Evolutionary conservation across 495 filamentous ascomycete genomes (phyloP).

Genomic region (Penicillium mononematosum): DNA sequence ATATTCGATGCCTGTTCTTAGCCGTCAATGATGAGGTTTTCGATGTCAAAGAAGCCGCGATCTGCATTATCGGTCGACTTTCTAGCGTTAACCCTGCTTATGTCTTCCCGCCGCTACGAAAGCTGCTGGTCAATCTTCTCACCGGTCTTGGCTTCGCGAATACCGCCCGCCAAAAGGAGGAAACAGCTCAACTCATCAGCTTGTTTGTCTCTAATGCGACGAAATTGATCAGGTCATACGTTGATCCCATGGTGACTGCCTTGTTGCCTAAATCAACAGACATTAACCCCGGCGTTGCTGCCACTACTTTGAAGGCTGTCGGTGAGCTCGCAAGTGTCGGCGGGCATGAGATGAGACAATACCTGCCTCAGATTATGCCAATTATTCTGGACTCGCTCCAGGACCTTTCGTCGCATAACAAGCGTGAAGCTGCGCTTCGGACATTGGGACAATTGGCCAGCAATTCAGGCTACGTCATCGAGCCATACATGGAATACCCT

Average conservation of each 20-base stretch:
- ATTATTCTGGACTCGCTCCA: constrained; percentile 91
- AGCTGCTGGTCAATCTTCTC: constrained; percentile 90
- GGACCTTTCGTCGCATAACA: constrained; percentile 82
- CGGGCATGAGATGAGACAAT: constrained; percentile 82
- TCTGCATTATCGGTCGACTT: constrained; percentile 91
- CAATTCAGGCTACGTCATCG: constrained; percentile 95
- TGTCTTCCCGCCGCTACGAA: constrained; percentile 90
- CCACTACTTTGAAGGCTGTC: constrained; percentile 88
- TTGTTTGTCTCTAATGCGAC: constrained; percentile 88
- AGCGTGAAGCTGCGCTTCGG: constrained; percentile 85
- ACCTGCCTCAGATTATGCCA: constrained; percentile 87
- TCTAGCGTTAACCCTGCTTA: constrained; percentile 92
- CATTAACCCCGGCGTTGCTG: constrained; percentile 78
- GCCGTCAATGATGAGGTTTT: constrained; percentile 96
- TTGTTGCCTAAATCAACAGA: constrained; percentile 86
- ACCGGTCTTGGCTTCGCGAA: constrained; percentile 96
- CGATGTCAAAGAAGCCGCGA: constrained; percentile 86
- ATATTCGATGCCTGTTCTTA: constrained; percentile 90
- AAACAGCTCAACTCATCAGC: constrained; percentile 89
- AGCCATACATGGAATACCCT: constrained; percentile 92
- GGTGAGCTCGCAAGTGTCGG: constrained; percentile 92
- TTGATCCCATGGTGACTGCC: constrained; percentile 88
- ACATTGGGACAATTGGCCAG: constrained; percentile 90
- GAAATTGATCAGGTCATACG: constrained; percentile 88
- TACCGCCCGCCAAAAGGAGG: constrained; percentile 87